Percentiles rank a stretch among this genome's conserved stretches.
Conservation (phyloP, 768 basidiomycete species). For the Rhodotorula kratochvilovae region DNA sequence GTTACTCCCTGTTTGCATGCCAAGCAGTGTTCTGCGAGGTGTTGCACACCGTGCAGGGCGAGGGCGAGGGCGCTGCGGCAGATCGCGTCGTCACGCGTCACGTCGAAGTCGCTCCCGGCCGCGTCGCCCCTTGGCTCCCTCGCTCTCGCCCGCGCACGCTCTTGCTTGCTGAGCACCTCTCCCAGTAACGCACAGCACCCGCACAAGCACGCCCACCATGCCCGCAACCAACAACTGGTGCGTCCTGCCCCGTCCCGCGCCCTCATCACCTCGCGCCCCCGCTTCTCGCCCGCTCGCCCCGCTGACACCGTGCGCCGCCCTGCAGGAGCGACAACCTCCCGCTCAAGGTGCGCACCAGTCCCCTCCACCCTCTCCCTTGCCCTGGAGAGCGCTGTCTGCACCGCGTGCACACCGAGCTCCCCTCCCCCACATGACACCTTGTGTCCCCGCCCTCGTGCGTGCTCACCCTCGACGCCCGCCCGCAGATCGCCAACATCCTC, state of each 20-base stretch:
- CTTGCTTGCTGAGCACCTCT: no score
- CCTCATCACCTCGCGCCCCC: not conserved
- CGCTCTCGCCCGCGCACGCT: not conserved
- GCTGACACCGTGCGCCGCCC: not conserved
- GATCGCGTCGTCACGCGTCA: no score
- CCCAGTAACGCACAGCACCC: not conserved
- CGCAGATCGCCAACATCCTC: slow-evolving; percentile 25
- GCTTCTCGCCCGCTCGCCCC: not conserved
- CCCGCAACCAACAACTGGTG: slow-evolving; percentile 23
- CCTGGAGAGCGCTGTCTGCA: no score
- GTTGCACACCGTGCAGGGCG: no score
- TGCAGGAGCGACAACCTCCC: slow-evolving; percentile 36
- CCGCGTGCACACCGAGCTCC: no score
- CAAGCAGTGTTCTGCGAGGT: no score
- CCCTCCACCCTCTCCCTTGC: no score
- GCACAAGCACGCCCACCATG: not conserved
- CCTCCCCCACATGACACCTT: not conserved
- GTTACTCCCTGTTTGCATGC: no score
- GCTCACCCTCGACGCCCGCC: not conserved
- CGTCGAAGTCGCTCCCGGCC: no score
- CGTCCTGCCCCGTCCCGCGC: not conserved
- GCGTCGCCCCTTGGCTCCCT: not conserved
- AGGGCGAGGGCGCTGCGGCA: no score
- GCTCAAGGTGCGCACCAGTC: slow-evolving; percentile 21
- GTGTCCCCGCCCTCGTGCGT: no score